Conservation (phyloP, 495 filamentous ascomycete species). For the Podospora didyma region DNA sequence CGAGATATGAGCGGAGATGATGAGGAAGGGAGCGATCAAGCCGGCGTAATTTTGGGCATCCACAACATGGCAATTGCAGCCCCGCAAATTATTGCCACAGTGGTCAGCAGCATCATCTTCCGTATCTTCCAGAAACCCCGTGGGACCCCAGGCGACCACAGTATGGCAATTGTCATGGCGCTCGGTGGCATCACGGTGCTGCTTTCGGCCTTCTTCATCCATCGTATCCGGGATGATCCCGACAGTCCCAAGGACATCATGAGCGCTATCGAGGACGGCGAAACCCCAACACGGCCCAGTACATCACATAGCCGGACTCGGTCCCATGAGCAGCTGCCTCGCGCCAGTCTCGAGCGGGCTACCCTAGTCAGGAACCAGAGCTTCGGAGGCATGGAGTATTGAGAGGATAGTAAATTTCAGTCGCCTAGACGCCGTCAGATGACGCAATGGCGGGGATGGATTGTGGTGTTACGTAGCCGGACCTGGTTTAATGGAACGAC, state of each 20-base stretch:
- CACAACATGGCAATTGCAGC: slow-evolving; percentile 89
- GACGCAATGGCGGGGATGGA: neutral
- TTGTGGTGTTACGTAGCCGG: neutral
- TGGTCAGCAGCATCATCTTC: slow-evolving; percentile 79
- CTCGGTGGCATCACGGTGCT: slow-evolving; percentile 75
- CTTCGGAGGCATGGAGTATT: slow-evolving; percentile 44
- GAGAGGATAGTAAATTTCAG: no score
- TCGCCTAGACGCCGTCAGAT: no score
- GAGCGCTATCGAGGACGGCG: slow-evolving; percentile 38
- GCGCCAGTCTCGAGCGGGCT: slow-evolving; percentile 40
- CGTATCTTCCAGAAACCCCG: slow-evolving; percentile 75
- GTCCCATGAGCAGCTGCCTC: slow-evolving; percentile 29
- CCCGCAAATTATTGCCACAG: slow-evolving; percentile 82
- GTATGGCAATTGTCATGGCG: slow-evolving; percentile 78
- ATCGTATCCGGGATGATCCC: slow-evolving; percentile 42
- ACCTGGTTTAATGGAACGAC: neutral
- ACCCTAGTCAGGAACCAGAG: slow-evolving; percentile 42
- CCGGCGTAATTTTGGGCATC: slow-evolving; percentile 82
- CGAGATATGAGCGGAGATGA: slow-evolving; percentile 25
- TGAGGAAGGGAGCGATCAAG: slow-evolving; percentile 62
- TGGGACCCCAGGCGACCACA: slow-evolving; percentile 76
- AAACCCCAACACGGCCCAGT: slow-evolving; percentile 18
- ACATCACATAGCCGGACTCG: slow-evolving; percentile 24
- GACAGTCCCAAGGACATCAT: slow-evolving; percentile 29
- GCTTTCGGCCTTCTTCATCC: slow-evolving; percentile 66